Conservation (phyloP, 306 rosid genomes). For the Cercis canadensis region DNA sequence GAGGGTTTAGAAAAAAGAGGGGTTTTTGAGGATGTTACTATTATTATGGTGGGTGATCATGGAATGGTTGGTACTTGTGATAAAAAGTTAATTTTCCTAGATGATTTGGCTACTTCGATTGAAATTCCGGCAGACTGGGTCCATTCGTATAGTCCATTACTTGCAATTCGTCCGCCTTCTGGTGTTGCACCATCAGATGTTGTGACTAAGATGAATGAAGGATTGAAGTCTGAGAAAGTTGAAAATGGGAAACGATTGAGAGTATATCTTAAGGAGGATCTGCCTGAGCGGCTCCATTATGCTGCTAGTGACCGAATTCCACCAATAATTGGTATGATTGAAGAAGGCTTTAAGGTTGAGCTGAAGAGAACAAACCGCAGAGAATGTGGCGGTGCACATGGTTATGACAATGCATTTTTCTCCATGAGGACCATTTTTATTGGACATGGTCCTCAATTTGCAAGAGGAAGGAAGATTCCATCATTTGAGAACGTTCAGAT, state of each 20-base stretch:
- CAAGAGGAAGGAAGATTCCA: slow-evolving; percentile 80
- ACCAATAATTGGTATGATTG: slow-evolving; percentile 74
- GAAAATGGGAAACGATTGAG: slow-evolving; percentile 74
- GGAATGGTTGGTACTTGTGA: slow-evolving; percentile 99
- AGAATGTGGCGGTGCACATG: slow-evolving; percentile 97
- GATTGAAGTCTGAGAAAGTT: slow-evolving; percentile 78
- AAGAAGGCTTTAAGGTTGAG: slow-evolving; percentile 90
- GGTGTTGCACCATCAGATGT: slow-evolving; percentile 51
- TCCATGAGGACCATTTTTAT: slow-evolving; percentile 94
- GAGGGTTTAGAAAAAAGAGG: slow-evolving; percentile 80
- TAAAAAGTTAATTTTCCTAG: slow-evolving; percentile 72
- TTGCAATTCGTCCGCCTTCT: slow-evolving; percentile 71
- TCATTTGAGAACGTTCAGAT: slow-evolving; percentile 94
- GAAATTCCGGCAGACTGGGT: slow-evolving; percentile 72
- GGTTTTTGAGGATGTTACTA: slow-evolving; percentile 79
- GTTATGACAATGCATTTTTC: slow-evolving; percentile 88
- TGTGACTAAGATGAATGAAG: slow-evolving; percentile 80
- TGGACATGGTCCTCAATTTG: slow-evolving; percentile 95
- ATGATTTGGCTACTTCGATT: slow-evolving; percentile 82
- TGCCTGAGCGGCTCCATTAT: slow-evolving; percentile 88
- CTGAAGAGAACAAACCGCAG: slow-evolving; percentile 55
- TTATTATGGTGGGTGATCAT: slow-evolving; percentile 95
- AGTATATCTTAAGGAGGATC: slow-evolving; percentile 82
- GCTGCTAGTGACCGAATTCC: slow-evolving; percentile 70
- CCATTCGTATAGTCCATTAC: slow-evolving; percentile 63